phyloP scores from a whole-genome alignment of 495 filamentous ascomycete species.

The Trichoderma gamsii region DNA sequence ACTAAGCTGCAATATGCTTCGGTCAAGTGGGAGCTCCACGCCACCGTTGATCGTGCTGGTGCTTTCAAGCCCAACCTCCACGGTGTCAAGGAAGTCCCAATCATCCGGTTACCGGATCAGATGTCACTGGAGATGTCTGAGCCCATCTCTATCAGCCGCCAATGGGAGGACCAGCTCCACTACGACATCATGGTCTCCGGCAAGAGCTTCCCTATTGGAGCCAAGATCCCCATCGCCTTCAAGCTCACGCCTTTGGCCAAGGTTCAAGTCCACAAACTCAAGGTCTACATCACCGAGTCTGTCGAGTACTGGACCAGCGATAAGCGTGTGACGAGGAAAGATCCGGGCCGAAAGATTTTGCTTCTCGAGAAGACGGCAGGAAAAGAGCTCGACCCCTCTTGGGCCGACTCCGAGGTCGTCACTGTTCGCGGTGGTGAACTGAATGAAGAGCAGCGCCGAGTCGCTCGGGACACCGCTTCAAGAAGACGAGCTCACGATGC shows the following conservation, averaged over 20 bases:
- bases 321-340: constrained; percentile 80
- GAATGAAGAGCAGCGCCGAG: constrained; percentile 35
- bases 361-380: constrained; percentile 90
- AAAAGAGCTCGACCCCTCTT: constrained; percentile 68
- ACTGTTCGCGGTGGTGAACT: constrained; percentile 75
- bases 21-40: constrained; percentile 86
- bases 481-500: constrained; percentile 36
- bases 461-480: constrained; percentile 36
- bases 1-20: constrained; percentile 83
- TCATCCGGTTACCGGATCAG: constrained; percentile 86
- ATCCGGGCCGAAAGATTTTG: constrained; percentile 75
- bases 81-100: constrained; percentile 74
- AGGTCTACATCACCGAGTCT: constrained; percentile 90
- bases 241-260: constrained; percentile 94
- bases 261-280: constrained; percentile 93
- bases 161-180: constrained; percentile 97
- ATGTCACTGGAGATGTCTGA: constrained; percentile 89
- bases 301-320: constrained; percentile 89
- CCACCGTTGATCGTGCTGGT: constrained; percentile 79
- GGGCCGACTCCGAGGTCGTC: constrained; percentile 70
- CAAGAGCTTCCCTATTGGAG: constrained; percentile 92
- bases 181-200: constrained; percentile 99
- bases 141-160: constrained; percentile 92
- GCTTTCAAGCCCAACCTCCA: constrained; percentile 88
- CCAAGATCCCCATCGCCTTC: constrained; percentile 93